These are phyloP conservation scores for Thermochaetoides thermophila DNA, from an alignment of 495 filamentous ascomycete genomes.

Conservation along the genomic window DNA sequence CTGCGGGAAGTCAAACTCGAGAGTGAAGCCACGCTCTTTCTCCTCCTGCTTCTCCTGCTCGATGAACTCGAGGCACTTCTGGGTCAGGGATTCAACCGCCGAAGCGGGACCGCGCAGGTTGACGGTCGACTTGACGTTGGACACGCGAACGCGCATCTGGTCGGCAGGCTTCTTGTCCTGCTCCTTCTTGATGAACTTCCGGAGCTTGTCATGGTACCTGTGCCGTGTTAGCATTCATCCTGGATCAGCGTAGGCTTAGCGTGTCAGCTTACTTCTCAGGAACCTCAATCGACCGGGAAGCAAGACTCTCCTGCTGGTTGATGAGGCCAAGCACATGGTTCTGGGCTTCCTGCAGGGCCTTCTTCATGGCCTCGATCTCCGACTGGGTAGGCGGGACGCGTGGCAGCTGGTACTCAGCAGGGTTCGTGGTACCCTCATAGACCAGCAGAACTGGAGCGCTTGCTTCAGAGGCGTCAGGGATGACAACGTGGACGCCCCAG, in stretches of 20 bases:
- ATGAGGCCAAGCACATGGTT: constrained; percentile 56
- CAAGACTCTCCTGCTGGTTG: constrained; percentile 54
- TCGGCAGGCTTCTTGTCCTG: constrained; percentile 49
- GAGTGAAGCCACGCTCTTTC: constrained; percentile 70
- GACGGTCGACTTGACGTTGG: constrained; percentile 39
- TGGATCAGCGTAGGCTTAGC: background rate
- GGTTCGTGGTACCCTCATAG: constrained; percentile 54
- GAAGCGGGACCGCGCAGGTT: constrained; percentile 61
- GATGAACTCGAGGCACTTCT: constrained; percentile 61
- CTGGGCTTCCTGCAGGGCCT: constrained; percentile 55
- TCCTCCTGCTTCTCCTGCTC: constrained; percentile 76
- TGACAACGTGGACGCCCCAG: constrained; percentile 63
- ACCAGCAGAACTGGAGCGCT: constrained; percentile 62
- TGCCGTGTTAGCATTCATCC: constrained; percentile 3
- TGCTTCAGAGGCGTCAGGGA: constrained; percentile 48
- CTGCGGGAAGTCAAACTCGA: constrained; percentile 81
- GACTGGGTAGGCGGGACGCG: constrained; percentile 29
- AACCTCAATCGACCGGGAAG: constrained; percentile 47
- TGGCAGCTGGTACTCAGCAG: constrained; percentile 52
- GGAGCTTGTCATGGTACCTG: constrained; percentile 55
- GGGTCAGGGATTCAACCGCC: constrained; percentile 51
- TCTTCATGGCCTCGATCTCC: constrained; percentile 28
- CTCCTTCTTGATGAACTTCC: constrained; percentile 60
- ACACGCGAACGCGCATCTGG: constrained; percentile 59
- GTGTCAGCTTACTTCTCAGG: constrained; percentile 46